phyloP scores from a whole-genome alignment of 768 basidiomycete species.

The Crucibulum laeve region DNA sequence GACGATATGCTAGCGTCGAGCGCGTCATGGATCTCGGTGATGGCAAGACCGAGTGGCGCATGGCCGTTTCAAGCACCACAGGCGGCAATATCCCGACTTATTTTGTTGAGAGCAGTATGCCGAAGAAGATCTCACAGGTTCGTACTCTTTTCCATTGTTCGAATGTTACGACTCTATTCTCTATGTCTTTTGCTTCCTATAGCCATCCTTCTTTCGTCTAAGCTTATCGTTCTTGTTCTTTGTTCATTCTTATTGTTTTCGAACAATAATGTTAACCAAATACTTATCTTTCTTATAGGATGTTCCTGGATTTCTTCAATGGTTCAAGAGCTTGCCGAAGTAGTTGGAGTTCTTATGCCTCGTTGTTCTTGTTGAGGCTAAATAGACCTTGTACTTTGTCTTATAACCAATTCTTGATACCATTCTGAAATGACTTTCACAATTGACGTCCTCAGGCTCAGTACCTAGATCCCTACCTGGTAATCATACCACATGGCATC shows the following conservation, averaged over 20 bases:
- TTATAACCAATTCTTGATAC: too few relatives aligned
- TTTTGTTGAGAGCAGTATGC: constrained; percentile 56
- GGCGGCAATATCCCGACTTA: constrained; percentile 68
- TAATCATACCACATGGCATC: too few relatives aligned
- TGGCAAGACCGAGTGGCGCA: constrained; percentile 71
- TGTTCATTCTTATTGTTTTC: too few relatives aligned
- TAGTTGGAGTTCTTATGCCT: background rate
- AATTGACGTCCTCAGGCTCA: too few relatives aligned
- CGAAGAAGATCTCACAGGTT: constrained; percentile 61
- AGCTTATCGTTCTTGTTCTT: too few relatives aligned
- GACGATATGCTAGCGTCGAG: constrained; percentile 70
- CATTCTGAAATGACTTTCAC: too few relatives aligned
- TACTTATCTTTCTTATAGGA: constrained; percentile 54
- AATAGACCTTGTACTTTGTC: background rate
- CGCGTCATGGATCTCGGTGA: constrained; percentile 55
- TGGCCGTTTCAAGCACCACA: constrained; percentile 73
- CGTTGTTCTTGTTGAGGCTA: background rate
- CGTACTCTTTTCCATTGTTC: constrained; percentile 7
- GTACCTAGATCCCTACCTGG: too few relatives aligned
- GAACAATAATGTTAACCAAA: too few relatives aligned
- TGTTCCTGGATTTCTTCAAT: constrained; percentile 67
- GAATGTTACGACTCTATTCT: background rate
- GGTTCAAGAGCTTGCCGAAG: constrained; percentile 43
- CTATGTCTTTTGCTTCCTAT: too few relatives aligned
- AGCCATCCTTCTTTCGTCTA: too few relatives aligned